Base-by-base conservation (phyloP, 208 protist genomes). In the Paratrypanosoma confusum region DNA sequence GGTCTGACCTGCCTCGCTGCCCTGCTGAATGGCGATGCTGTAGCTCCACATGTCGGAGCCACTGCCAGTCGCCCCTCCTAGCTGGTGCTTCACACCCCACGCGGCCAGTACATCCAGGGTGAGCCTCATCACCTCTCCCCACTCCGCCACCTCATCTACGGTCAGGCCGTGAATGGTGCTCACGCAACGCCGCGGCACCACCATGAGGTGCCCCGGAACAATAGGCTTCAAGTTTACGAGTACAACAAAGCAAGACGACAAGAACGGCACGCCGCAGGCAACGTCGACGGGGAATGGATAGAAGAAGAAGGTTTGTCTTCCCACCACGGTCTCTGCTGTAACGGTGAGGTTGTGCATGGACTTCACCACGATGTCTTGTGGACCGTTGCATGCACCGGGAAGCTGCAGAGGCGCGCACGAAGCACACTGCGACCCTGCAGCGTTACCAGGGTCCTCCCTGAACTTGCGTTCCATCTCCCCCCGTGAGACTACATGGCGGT, bases 161-260 rank as follows among this genome's bases (percentile, higher is more conserved):
- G 60, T 69, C 26, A 90, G 65, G 1, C 64, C 67, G 47, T 75
- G 59, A 13, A 91, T 63, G 1, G 75, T 78, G 27, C 65, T 70
- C 0, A 87, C 60, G 46, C 71, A 82, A 33, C 82, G 82, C 24
- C 79, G 68, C 10, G 82, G 82, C 10, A 91, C 75, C 7, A 91
- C 65, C 65, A 91, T 78, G 34, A 91, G 49, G 24, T 91, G 82
- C 16, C 71, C 35, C 13, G 71, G 75, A 13, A 79, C 74, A 42
- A 91, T 79, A 6, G 82, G 82, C 57, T 75, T 85, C 33, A 85
- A 55, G 41, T 87, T 91, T 21, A 87, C 78, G 42, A 91, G 36
- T 8, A 91, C 77, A 28, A 63, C 69, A 48, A 87, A 87, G 62
- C 81, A 48, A 8, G 21, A 5, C 16, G 71, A 74, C 42, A 62